Percentiles rank a stretch among this genome's conserved stretches.
These are phyloP conservation scores for Rhodamnia rubescens DNA, from an alignment of 345 rosid species.

Conservation along the genomic window DNA sequence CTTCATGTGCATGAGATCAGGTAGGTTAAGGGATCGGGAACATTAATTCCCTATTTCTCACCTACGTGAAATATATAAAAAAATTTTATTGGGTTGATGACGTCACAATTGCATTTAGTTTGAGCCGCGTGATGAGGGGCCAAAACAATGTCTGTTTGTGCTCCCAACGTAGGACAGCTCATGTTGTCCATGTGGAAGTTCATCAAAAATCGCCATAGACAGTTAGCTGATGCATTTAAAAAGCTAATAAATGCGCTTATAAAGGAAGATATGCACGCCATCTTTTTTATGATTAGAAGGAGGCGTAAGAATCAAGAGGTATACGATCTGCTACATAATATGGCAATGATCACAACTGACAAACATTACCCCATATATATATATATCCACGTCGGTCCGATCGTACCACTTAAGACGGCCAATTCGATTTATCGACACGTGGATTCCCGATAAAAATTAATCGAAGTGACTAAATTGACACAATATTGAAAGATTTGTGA, in stretches of 20 bases:
- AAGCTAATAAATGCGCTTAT: neutral
- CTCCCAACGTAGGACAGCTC: neutral
- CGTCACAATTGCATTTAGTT: neutral
- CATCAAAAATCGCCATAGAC: neutral
- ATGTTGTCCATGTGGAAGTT: neutral
- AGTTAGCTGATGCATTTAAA: neutral
- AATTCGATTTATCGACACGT: no score
- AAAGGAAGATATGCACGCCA: neutral
- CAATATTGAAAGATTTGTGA: rapidly evolving
- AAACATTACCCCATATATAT: no score
- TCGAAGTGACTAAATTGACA: neutral
- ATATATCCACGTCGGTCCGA: rapidly evolving
- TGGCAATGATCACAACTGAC: neutral
- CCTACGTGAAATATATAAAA: neutral
- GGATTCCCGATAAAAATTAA: no score
- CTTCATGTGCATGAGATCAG: neutral
- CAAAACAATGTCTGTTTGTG: neutral
- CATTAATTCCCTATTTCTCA: neutral
- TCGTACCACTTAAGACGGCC: no score
- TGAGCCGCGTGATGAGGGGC: neutral
- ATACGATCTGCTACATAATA: neutral
- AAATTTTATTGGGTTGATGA: neutral
- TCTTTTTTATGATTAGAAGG: neutral
- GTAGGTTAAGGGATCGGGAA: neutral
- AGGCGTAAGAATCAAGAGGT: neutral